Evolutionary conservation across 1,284 basidiomycete species (phyloP).

Genomic region (Schizophyllum commune): DNA sequence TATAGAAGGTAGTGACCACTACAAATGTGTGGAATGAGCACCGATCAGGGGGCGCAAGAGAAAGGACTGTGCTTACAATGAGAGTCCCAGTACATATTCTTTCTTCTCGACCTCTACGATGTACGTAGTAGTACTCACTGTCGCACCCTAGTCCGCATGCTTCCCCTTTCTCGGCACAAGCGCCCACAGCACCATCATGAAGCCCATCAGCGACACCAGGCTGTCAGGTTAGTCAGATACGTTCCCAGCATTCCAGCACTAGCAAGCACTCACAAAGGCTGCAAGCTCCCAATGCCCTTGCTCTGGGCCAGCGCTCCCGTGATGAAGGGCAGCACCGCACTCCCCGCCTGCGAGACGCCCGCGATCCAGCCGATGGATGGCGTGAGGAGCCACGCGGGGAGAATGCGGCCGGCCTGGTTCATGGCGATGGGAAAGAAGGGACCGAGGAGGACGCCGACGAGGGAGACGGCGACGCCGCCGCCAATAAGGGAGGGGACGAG

Average conservation of each 20-base stretch:
- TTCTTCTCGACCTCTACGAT: too few species aligned
- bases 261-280: conserved; percentile 42
- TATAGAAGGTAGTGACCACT: too few species aligned
- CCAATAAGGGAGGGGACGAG: conserved; percentile 13
- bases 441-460: conserved; percentile 40
- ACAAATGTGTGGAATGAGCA: too few species aligned
- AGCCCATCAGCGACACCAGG: conserved; percentile 30
- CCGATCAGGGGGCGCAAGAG: too few species aligned
- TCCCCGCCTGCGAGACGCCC: conserved; percentile 58
- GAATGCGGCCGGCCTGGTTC: conserved; percentile 45
- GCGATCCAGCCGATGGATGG: conserved; percentile 62
- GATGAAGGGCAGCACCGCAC: conserved; percentile 58
- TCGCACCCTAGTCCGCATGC: neutral
- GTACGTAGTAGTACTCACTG: too few species aligned
- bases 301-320: conserved; percentile 48
- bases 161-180: conserved; percentile 14
- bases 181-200: conserved; percentile 28
- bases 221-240: conserved; percentile 12
- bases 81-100: too few species aligned
- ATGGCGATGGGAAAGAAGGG: conserved; percentile 65
- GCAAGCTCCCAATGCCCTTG: conserved; percentile 48
- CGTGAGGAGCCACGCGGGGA: conserved; percentile 56
- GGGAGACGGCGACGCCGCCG: conserved; percentile 12
- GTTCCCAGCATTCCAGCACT: neutral
- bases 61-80: too few species aligned